Evolutionary conservation across 495 filamentous ascomycete genomes (phyloP).

Genomic region (Pyrenula massariospora): DNA sequence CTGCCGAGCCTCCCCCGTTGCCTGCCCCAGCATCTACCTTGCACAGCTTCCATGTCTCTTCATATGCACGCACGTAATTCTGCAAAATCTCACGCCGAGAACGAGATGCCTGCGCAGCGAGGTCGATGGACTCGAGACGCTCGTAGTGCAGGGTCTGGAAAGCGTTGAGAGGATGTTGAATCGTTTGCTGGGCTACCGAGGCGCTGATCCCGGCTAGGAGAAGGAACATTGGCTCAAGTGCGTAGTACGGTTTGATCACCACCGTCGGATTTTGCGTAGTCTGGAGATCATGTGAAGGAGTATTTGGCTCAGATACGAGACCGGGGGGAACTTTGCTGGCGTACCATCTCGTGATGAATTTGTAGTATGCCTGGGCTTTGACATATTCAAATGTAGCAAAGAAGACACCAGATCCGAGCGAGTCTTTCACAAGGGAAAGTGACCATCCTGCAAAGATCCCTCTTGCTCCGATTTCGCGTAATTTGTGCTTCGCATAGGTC

Average conservation of each 20-base stretch:
- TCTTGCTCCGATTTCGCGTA: conserved; percentile 63
- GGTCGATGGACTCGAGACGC: conserved; percentile 66
- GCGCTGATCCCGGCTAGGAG: conserved; percentile 67
- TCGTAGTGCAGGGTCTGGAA: conserved; percentile 72
- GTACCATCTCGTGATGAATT: conserved; percentile 69
- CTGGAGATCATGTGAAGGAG: conserved; percentile 11
- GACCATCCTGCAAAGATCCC: conserved; percentile 78
- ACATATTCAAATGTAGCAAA: conserved; percentile 80
- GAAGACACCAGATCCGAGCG: conserved; percentile 71
- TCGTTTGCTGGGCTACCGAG: conserved; percentile 59
- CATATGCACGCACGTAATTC: conserved; percentile 44
- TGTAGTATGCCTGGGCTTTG: conserved; percentile 77
- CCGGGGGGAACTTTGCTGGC: conserved; percentile 29
- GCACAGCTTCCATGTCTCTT: conserved; percentile 63
- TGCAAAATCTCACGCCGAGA: conserved; percentile 16
- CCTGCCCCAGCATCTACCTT: conserved; percentile 44
- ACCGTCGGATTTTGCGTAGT: conserved; percentile 28
- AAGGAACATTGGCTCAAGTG: conserved; percentile 72
- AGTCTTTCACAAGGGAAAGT: conserved; percentile 68
- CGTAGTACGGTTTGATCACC: conserved; percentile 71
- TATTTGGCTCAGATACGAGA: conserved; percentile 15
- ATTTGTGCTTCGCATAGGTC: conserved; percentile 62
- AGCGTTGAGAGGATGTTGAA: conserved; percentile 67
- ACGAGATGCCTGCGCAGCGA: conserved; percentile 38
- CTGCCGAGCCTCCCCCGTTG: conserved; percentile 26